phyloP scores from a whole-genome alignment of 306 rosid genomes.

The Erythrophleum fordii region DNA sequence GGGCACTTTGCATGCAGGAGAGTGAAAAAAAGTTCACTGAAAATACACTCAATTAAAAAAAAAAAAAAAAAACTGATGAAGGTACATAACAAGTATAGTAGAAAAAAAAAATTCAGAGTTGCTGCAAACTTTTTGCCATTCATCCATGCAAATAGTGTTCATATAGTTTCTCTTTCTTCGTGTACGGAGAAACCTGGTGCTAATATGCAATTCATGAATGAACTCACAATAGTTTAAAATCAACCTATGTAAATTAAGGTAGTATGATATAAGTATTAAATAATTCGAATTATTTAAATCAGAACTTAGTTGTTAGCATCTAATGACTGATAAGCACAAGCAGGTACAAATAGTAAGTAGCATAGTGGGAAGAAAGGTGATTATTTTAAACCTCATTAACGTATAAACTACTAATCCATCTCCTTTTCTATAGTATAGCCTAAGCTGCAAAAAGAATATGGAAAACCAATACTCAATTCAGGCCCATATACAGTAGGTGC shows the following conservation, averaged over 20 bases:
- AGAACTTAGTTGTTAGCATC: constrained; percentile 16
- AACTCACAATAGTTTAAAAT: not conserved
- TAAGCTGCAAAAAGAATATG: not conserved
- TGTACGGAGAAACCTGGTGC: not conserved
- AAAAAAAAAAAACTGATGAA: not conserved
- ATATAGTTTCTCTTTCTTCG: not conserved
- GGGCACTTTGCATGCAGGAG: not conserved
- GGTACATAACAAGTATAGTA: not conserved
- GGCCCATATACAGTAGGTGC: not conserved
- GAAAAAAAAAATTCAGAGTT: not conserved
- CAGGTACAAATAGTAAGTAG: constrained; percentile 19
- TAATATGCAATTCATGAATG: not conserved
- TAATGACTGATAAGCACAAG: constrained; percentile 21
- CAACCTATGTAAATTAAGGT: not conserved
- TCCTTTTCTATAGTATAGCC: not conserved
- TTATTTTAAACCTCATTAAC: not conserved
- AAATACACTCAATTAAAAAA: not conserved
- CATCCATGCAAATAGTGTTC: constrained; percentile 1
- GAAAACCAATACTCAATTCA: not conserved
- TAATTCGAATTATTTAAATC: constrained; percentile 23
- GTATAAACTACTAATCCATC: not conserved
- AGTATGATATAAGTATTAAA: no score
- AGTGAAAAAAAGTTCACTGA: constrained; percentile 1
- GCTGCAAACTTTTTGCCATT: not conserved
- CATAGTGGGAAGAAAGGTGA: not conserved